Evolutionary conservation across 345 rosid genomes (phyloP).

Genomic region (Cardamine resedifolia): DNA sequence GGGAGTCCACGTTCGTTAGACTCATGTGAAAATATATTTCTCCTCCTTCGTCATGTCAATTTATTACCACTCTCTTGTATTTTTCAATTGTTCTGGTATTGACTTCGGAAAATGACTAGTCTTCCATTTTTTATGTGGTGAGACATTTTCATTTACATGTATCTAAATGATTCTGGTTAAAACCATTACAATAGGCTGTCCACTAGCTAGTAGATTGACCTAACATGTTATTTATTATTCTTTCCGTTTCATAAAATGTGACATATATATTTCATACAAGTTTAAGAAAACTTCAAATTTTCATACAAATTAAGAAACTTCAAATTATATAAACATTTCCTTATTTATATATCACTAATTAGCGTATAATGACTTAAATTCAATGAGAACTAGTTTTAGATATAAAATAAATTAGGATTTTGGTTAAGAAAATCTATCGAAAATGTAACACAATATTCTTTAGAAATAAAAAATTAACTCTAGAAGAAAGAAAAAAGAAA

Average conservation of each 20-base stretch:
- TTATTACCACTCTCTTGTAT: slow-evolving; percentile 19
- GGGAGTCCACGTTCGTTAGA: slow-evolving; percentile 26
- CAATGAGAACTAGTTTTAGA: no score
- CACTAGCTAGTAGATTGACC: background rate
- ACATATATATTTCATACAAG: background rate
- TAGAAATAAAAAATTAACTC: no score
- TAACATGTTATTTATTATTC: background rate
- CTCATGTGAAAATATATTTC: slow-evolving; percentile 26
- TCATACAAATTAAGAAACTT: background rate
- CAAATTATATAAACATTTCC: background rate
- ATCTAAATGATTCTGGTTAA: background rate
- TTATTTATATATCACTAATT: no score
- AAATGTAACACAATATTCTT: no score
- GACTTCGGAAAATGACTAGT: slow-evolving; percentile 27
- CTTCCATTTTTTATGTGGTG: background rate
- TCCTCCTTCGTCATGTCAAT: slow-evolving; percentile 26
- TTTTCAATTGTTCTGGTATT: slow-evolving; percentile 5
- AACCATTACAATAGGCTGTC: background rate
- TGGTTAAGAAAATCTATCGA: no score
- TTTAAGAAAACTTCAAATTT: no score
- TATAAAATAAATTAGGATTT: no score
- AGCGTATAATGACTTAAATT: no score
- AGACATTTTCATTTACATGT: slow-evolving; percentile 2
- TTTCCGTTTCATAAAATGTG: background rate
- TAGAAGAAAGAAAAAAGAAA: no score